Conservation (phyloP, 179 eudicot species). For the Sideroxylon spinosum region DNA sequence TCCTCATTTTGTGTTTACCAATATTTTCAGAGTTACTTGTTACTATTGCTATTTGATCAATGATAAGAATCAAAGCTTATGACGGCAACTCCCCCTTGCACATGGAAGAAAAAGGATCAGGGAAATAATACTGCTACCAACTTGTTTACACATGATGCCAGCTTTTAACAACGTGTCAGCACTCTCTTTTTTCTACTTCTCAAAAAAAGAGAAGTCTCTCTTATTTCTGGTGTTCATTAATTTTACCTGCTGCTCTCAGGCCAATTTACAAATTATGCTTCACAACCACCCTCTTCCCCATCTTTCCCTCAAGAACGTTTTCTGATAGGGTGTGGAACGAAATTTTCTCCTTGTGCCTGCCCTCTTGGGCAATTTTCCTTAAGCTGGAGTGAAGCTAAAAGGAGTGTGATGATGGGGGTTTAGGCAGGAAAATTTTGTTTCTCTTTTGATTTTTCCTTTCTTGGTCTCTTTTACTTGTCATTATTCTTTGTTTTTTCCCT, state of each 20-base stretch:
- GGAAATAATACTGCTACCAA: background rate
- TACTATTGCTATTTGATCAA: background rate
- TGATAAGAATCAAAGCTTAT: background rate
- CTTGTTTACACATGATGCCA: background rate
- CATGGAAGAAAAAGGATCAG: background rate
- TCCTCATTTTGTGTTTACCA: background rate
- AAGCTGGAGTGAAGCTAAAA: background rate
- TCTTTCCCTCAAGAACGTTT: background rate
- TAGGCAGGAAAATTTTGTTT: background rate
- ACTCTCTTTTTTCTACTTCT: no score
- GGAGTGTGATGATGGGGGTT: background rate
- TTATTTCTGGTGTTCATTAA: background rate
- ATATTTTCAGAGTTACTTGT: background rate
- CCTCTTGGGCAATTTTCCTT: slow-evolving; percentile 3
- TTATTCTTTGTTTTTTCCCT: background rate
- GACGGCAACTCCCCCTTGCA: background rate
- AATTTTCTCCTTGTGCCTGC: background rate
- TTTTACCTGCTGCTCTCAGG: background rate
- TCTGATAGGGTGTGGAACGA: background rate
- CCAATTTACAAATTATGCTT: background rate
- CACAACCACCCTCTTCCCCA: background rate
- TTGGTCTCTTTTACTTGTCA: background rate
- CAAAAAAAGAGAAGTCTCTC: background rate
- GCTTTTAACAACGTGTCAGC: background rate
- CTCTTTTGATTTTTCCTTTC: background rate